A percentile compares a stretch with the other conserved stretches of the same genome.
Evolutionary conservation across 2,329 filamentous ascomycete species (phyloP).

Genomic region (Cytospora leucostoma): DNA sequence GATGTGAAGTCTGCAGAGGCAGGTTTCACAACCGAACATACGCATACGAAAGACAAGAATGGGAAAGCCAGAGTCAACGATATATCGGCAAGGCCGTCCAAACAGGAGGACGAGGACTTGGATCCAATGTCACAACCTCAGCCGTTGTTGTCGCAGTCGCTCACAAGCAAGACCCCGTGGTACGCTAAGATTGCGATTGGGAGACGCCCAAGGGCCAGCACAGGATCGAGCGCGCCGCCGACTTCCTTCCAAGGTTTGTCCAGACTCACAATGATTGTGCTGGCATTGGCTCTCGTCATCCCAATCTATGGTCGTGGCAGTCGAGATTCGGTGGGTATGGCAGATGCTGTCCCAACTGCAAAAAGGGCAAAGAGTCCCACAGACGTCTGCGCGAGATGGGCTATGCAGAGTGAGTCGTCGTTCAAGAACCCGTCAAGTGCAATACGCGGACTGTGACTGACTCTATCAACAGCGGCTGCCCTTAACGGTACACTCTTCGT

Average conservation of each 20-base stretch:
- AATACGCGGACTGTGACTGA: neutral
- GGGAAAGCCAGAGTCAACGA: conserved; percentile 3
- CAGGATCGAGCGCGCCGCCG: conserved; percentile 46
- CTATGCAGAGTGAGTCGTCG: conserved; percentile 57
- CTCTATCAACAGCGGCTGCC: conserved; percentile 52
- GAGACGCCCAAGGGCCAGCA: conserved; percentile 46
- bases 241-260: conserved; percentile 44
- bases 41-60: conserved; percentile 15
- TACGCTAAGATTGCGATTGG: conserved; percentile 45
- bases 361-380: conserved; percentile 51
- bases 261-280: conserved; percentile 48
- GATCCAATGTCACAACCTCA: conserved; percentile 18
- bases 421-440: neutral
- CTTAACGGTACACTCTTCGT: conserved; percentile 77
- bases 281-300: conserved; percentile 53
- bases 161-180: conserved; percentile 40
- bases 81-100: neutral
- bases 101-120: neutral
- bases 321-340: conserved; percentile 44
- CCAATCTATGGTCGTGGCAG: conserved; percentile 49
- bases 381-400: conserved; percentile 65
- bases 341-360: conserved; percentile 50
- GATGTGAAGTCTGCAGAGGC: conserved; percentile 19
- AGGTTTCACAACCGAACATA: conserved; percentile 29
- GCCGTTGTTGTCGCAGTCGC: conserved; percentile 25